These are phyloP conservation scores for Suhomyces faveliae DNA, from an alignment of 805 yeast genomes.

Conservation along the genomic window DNA sequence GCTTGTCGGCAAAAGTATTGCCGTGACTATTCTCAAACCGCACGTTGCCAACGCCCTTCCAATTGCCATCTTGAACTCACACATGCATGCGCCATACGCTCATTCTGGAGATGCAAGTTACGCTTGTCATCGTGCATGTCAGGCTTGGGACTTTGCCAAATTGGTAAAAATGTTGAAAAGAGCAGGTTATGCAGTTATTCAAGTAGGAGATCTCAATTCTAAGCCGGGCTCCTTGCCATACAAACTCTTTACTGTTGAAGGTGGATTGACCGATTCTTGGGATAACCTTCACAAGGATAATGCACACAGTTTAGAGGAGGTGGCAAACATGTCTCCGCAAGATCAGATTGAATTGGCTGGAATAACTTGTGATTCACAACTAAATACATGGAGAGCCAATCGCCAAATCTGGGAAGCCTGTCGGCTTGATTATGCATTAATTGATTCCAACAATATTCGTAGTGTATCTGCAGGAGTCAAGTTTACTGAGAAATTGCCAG, in stretches of 20 bases:
- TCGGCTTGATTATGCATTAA: slow-evolving; percentile 84
- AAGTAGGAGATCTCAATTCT: slow-evolving; percentile 92
- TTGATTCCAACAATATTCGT: slow-evolving; percentile 53
- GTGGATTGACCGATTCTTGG: slow-evolving; percentile 82
- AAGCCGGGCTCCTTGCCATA: slow-evolving; percentile 85
- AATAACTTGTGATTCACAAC: slow-evolving; percentile 81
- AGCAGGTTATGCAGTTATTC: slow-evolving; percentile 81
- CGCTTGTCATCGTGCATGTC: slow-evolving; percentile 85
- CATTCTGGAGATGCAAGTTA: slow-evolving; percentile 83
- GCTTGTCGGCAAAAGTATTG: slow-evolving; percentile 91
- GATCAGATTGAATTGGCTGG: slow-evolving; percentile 74
- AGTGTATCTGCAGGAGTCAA: slow-evolving; percentile 66
- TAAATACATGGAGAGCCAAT: slow-evolving; percentile 81
- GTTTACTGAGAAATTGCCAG: slow-evolving; percentile 68
- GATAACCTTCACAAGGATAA: slow-evolving; percentile 49
- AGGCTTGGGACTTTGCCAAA: slow-evolving; percentile 92
- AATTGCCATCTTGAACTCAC: slow-evolving; percentile 82
- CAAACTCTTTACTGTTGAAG: slow-evolving; percentile 64
- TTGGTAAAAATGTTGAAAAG: slow-evolving; percentile 56
- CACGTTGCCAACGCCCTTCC: slow-evolving; percentile 46
- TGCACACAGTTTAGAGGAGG: slow-evolving; percentile 18
- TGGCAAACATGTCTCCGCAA: slow-evolving; percentile 28
- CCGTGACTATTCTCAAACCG: slow-evolving; percentile 64
- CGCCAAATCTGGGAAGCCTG: slow-evolving; percentile 68
- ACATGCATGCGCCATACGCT: slow-evolving; percentile 97